phyloP scores from a whole-genome alignment of 2,329 filamentous ascomycete species.

The Fusarium xyrophilum region DNA sequence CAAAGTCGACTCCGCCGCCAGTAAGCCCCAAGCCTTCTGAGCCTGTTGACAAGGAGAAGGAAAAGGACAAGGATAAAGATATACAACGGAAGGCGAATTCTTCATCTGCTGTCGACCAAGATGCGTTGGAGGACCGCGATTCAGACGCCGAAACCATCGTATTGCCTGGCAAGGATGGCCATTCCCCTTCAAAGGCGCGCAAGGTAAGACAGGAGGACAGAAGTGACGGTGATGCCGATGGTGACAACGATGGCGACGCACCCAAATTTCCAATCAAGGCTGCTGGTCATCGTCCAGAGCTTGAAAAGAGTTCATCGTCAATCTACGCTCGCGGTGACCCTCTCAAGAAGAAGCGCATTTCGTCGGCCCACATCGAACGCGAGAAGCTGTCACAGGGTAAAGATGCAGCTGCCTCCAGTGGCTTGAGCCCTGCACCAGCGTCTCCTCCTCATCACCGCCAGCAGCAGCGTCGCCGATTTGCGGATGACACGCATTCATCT shows the following conservation, averaged over 20 bases:
- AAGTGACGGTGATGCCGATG: constrained; percentile 59
- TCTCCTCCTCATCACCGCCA: constrained; percentile 56
- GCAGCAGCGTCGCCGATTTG: constrained; percentile 44
- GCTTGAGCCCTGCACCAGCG: constrained; percentile 64
- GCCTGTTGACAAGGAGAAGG: constrained; percentile 34
- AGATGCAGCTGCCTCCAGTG: constrained; percentile 58
- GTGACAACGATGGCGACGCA: constrained; percentile 45
- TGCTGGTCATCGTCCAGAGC: constrained; percentile 43
- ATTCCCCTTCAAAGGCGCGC: constrained; percentile 68
- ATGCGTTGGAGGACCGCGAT: constrained; percentile 62
- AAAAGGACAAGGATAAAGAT: constrained; percentile 32
- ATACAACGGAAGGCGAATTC: constrained; percentile 46
- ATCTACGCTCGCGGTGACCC: constrained; percentile 45
- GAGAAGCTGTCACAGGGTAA: constrained; percentile 52
- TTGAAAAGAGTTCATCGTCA: constrained; percentile 46
- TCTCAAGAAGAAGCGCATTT: constrained; percentile 59
- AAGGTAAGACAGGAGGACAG: constrained; percentile 71
- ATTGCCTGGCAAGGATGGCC: constrained; percentile 68
- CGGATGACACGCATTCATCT: constrained; percentile 53
- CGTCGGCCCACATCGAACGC: constrained; percentile 48
- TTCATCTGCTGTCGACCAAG: constrained; percentile 42
- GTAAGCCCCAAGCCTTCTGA: constrained; percentile 37
- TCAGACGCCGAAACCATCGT: constrained; percentile 78
- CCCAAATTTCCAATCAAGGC: constrained; percentile 46
- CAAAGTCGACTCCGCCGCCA: constrained; percentile 36